Conservation (phyloP, 306 rosid species). For the Parietaria judaica region DNA sequence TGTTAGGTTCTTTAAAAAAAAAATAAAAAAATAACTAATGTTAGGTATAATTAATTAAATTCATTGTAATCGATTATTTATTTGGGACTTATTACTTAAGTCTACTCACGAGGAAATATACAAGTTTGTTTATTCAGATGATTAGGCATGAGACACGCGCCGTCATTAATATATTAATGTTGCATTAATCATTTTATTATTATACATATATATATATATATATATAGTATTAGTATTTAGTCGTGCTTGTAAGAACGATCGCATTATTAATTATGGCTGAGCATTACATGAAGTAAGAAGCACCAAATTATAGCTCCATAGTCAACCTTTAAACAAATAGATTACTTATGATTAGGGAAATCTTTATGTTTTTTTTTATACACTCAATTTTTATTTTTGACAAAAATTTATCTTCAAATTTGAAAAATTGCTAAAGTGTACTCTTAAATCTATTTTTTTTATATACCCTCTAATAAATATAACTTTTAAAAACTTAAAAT, state of each 20-base stretch:
- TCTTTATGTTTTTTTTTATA: too few relatives aligned
- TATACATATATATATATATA: background rate
- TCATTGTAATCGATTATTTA: too few relatives aligned
- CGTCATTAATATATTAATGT: background rate
- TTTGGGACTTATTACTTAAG: background rate
- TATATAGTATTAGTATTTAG: background rate
- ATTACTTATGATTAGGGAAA: background rate
- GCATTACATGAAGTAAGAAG: background rate
- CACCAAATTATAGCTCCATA: background rate
- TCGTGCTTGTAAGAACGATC: slow-evolving; percentile 3
- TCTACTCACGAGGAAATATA: background rate
- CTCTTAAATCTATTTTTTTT: too few relatives aligned
- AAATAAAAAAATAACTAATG: background rate
- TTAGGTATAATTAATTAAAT: background rate
- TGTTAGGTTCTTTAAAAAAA: background rate
- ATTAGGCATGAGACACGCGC: slow-evolving; percentile 1
- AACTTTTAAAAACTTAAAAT: too few relatives aligned
- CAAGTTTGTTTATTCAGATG: background rate
- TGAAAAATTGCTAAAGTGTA: too few relatives aligned
- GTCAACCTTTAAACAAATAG: slow-evolving; percentile 5
- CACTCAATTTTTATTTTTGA: too few relatives aligned
- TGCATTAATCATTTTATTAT: background rate
- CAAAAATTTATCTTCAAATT: too few relatives aligned
- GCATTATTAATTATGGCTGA: background rate
- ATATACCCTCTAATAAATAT: too few relatives aligned